phyloP scores from a whole-genome alignment of 2,329 filamentous ascomycete species.

The Ceratocystis eucalypticola region DNA sequence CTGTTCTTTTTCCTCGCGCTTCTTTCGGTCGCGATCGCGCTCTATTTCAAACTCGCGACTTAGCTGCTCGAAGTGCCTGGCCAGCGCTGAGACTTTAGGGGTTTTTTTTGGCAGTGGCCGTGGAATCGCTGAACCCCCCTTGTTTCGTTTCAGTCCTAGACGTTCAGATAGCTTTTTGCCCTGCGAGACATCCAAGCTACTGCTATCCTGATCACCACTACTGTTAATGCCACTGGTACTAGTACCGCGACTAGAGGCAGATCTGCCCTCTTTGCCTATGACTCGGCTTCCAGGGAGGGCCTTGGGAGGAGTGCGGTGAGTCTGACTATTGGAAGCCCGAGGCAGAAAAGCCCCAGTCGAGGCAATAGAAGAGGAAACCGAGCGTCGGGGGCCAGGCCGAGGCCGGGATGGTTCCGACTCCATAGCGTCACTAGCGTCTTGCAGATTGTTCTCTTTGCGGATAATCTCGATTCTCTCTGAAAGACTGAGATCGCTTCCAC shows the following conservation, averaged over 20 bases:
- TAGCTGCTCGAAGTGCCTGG: constrained; percentile 91
- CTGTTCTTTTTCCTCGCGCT: constrained; percentile 58
- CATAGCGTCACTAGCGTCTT: constrained; percentile 28
- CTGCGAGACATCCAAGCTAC: not conserved
- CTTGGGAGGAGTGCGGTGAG: constrained; percentile 13
- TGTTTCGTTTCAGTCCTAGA: constrained; percentile 53
- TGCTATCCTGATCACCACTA: not conserved
- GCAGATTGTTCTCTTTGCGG: constrained; percentile 26
- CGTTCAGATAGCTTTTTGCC: constrained; percentile 62
- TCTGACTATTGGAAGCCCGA: not conserved
- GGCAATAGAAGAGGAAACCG: constrained; percentile 6
- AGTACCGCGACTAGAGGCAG: not conserved
- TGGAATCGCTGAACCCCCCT: constrained; percentile 65
- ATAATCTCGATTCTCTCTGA: constrained; percentile 20
- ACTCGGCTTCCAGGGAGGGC: not conserved
- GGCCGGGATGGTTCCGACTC: constrained; percentile 37
- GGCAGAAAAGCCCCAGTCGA: constrained; percentile 3
- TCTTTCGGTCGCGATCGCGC: constrained; percentile 69
- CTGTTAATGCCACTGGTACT: not conserved
- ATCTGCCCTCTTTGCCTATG: not conserved
- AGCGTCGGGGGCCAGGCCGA: constrained; percentile 1
- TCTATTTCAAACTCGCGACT: constrained; percentile 96
- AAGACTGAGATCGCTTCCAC: constrained; percentile 16
- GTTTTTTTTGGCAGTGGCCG: constrained; percentile 66
- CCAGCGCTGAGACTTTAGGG: constrained; percentile 76